Evolutionary conservation across 2,329 filamentous ascomycete species (phyloP).

Genomic region (Botrytis tulipae): DNA sequence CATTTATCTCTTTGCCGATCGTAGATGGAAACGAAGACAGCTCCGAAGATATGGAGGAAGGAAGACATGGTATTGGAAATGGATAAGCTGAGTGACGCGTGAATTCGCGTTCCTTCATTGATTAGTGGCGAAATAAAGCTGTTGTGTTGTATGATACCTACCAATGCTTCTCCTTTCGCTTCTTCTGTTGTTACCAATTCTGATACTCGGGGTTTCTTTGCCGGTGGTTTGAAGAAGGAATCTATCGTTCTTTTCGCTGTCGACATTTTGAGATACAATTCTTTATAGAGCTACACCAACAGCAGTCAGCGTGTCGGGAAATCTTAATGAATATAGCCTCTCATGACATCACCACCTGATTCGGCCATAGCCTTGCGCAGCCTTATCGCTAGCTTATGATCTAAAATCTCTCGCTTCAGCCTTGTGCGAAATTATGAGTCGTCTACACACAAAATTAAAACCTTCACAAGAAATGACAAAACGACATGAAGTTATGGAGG

Average conservation of each 20-base stretch:
- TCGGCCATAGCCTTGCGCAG: not conserved
- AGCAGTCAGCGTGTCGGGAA: not conserved
- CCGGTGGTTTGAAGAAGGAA: conserved; percentile 59
- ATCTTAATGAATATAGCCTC: conserved; percentile 23
- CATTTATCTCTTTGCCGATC: conserved; percentile 56
- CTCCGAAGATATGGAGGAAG: conserved; percentile 42
- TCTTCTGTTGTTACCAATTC: conserved; percentile 17
- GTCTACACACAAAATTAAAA: conserved; percentile 11
- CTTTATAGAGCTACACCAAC: not conserved
- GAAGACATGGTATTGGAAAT: conserved; percentile 49
- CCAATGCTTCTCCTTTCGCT: not conserved
- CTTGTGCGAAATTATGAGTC: conserved; percentile 18
- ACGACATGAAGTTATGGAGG: conserved; percentile 34
- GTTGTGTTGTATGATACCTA: not conserved
- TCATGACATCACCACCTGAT: conserved; percentile 18
- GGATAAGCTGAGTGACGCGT: conserved; percentile 50
- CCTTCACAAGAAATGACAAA: conserved; percentile 14
- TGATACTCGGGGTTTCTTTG: conserved; percentile 42
- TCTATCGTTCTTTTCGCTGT: conserved; percentile 63
- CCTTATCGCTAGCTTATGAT: conserved; percentile 13
- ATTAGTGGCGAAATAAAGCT: not conserved
- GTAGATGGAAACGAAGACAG: conserved; percentile 50
- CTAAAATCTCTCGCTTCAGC: conserved; percentile 8
- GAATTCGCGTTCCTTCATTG: conserved; percentile 25
- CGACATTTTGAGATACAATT: conserved; percentile 26